Percentiles rank a stretch among this genome's conserved stretches.
Conservation (phyloP, 148 eudicot species). For the Heliosperma pusillum region DNA sequence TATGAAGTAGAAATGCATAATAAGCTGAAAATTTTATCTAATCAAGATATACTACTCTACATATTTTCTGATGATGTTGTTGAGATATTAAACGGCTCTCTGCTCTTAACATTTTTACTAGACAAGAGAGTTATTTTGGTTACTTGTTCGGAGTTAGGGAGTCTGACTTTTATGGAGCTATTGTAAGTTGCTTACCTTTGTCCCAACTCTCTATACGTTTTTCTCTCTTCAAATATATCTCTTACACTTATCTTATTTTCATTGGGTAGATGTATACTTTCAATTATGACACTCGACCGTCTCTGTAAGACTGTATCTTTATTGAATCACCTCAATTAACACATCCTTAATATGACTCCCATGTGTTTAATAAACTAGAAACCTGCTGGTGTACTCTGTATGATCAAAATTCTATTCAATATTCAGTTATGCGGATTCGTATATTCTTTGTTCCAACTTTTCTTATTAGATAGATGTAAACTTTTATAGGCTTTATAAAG, state of each 20-base stretch:
- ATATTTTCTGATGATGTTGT: neutral
- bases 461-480: too few relatives aligned
- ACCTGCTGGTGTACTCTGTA: neutral
- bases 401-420: neutral
- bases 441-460: neutral
- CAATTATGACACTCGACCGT: neutral
- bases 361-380: too few relatives aligned
- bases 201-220: neutral
- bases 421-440: neutral
- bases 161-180: constrained; percentile 88
- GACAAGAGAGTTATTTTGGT: constrained; percentile 99
- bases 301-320: neutral
- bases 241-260: neutral
- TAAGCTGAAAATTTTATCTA: neutral
- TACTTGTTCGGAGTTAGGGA: constrained; percentile 95
- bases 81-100: constrained; percentile 8
- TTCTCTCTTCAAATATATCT: neutral
- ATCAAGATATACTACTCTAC: neutral
- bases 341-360: too few relatives aligned
- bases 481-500: too few relatives aligned
- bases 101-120: constrained; percentile 28
- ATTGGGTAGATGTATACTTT: neutral
- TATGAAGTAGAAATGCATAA: neutral
- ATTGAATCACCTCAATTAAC: neutral
- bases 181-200: constrained; percentile 55